Evolutionary conservation across 208 protist genomes (phyloP).

Genomic region (Herpetomonas tarakana): DNA sequence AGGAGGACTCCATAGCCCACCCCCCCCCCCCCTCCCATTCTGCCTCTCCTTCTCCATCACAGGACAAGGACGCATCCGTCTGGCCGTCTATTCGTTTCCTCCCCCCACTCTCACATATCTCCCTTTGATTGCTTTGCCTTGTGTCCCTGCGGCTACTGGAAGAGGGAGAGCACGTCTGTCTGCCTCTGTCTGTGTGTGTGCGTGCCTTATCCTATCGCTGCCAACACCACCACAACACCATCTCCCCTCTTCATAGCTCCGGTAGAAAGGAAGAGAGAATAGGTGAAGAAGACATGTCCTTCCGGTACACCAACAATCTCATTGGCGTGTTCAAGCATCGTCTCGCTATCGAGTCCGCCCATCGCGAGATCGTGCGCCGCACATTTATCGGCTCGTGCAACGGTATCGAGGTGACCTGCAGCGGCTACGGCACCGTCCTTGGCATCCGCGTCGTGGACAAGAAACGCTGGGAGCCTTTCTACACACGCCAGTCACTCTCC

Average conservation of each 20-base stretch:
- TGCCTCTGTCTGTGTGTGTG: constrained; percentile 3
- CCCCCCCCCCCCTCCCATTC: no score
- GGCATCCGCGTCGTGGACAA: constrained; percentile 52
- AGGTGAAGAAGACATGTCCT: constrained; percentile 54
- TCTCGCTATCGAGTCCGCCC: constrained; percentile 62
- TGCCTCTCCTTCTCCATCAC: no score
- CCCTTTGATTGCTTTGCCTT: no score
- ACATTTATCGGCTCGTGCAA: constrained; percentile 67
- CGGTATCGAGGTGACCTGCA: constrained; percentile 74
- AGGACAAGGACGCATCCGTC: no score
- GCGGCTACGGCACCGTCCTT: constrained; percentile 69
- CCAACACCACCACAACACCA: no score
- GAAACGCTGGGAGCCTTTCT: constrained; percentile 52
- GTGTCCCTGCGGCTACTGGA: no score
- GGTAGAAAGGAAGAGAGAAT: not conserved
- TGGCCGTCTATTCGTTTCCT: no score
- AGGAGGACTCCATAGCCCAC: not conserved
- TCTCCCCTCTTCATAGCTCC: no score
- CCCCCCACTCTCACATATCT: no score
- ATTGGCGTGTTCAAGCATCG: constrained; percentile 78
- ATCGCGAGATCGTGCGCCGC: constrained; percentile 52
- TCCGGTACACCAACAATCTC: constrained; percentile 87
- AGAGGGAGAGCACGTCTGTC: no score
- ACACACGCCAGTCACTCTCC: constrained; percentile 18
- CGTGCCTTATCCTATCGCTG: constrained; percentile 7